Conservation (phyloP, 2,329 filamentous ascomycete genomes). For the Colletotrichum godetiae region DNA sequence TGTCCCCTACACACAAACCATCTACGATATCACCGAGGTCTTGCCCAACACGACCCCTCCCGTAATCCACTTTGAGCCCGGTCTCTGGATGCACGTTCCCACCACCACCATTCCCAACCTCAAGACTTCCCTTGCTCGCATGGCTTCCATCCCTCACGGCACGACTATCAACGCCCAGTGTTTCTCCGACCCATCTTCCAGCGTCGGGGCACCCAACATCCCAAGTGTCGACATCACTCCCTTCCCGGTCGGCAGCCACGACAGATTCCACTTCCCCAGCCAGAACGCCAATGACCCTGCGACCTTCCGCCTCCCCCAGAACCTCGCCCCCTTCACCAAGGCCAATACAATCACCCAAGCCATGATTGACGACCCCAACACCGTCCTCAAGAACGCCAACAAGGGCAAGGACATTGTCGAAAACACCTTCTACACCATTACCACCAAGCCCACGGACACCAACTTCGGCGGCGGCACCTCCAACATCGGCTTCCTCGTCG, state of each 20-base stretch:
- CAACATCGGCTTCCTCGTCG: constrained; percentile 44
- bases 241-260: constrained; percentile 29
- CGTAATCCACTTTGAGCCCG: constrained; percentile 54
- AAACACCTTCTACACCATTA: constrained; percentile 44
- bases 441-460: constrained; percentile 35
- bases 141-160: constrained; percentile 56
- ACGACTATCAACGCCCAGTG: constrained; percentile 55
- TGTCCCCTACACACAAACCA: constrained; percentile 49
- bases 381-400: constrained; percentile 43
- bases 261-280: neutral
- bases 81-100: constrained; percentile 53
- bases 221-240: constrained; percentile 42
- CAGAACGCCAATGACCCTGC: neutral
- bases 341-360: constrained; percentile 46
- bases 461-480: constrained; percentile 45
- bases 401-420: constrained; percentile 44
- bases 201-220: constrained; percentile 37
- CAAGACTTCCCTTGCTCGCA: constrained; percentile 44
- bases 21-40: constrained; percentile 47
- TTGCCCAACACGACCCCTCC: constrained; percentile 34
- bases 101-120: constrained; percentile 37
- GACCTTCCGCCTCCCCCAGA: constrained; percentile 43
- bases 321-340: constrained; percentile 42
- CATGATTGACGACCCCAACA: constrained; percentile 45
- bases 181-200: constrained; percentile 37